Percentiles rank a stretch among this genome's conserved stretches.
Conservation (phyloP, 2,329 filamentous ascomycete genomes). For the Fusarium bulbicola region DNA sequence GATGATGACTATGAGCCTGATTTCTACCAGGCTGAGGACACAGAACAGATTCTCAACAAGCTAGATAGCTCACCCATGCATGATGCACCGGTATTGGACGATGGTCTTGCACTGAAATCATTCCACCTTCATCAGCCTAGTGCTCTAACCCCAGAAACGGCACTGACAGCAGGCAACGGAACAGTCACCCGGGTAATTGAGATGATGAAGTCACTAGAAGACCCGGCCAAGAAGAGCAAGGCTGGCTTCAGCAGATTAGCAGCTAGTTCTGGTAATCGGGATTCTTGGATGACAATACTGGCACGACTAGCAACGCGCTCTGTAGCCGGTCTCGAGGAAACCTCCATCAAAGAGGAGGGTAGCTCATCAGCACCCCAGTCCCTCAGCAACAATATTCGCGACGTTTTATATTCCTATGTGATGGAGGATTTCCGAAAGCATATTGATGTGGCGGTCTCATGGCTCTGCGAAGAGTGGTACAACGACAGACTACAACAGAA, state of each 20-base stretch:
- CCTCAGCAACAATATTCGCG: conserved; percentile 77
- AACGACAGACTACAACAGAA: conserved; percentile 72
- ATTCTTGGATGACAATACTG: conserved; percentile 91
- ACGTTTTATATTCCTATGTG: conserved; percentile 84
- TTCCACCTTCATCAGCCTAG: conserved; percentile 84
- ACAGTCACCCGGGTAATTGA: conserved; percentile 81
- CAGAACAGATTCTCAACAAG: conserved; percentile 80
- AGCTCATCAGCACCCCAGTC: conserved; percentile 50
- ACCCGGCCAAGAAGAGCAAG: conserved; percentile 69
- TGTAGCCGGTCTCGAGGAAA: conserved; percentile 73
- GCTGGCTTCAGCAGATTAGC: conserved; percentile 85
- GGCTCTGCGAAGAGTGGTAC: conserved; percentile 99
- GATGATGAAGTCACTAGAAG: conserved; percentile 78
- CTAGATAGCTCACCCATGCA: conserved; percentile 74
- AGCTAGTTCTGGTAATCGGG: conserved; percentile 82
- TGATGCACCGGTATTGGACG: conserved; percentile 44
- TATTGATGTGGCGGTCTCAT: conserved; percentile 89
- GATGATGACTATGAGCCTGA: conserved; percentile 91
- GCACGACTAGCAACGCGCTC: conserved; percentile 85
- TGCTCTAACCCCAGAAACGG: conserved; percentile 75
- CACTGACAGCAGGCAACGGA: conserved; percentile 76
- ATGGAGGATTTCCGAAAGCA: conserved; percentile 91
- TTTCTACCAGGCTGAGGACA: conserved; percentile 79
- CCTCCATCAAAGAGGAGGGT: conserved; percentile 66
- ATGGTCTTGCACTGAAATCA: conserved; percentile 72